Percentiles rank a stretch among this genome's conserved stretches.
Evolutionary conservation across 2,329 filamentous ascomycete genomes (phyloP).

Genomic region (Lasiodiplodia sp.): DNA sequence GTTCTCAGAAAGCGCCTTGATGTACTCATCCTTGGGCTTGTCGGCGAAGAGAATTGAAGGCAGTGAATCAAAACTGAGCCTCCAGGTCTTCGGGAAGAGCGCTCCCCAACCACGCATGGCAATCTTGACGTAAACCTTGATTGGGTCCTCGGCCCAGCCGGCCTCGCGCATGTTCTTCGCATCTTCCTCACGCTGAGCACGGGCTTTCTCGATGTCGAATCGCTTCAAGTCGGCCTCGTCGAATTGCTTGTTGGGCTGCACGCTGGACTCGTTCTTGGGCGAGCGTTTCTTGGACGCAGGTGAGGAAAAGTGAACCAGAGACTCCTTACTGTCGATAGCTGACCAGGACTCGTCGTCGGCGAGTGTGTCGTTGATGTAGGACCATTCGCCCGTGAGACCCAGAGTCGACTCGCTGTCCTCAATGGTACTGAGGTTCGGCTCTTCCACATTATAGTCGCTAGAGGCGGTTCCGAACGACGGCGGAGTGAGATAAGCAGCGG

Average conservation of each 20-base stretch:
- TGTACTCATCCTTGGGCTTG: slow-evolving; percentile 52
- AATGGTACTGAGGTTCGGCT: not conserved
- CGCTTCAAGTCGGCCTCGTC: slow-evolving; percentile 38
- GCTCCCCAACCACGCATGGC: slow-evolving; percentile 64
- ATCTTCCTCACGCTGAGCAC: slow-evolving; percentile 38
- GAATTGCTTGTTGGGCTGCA: slow-evolving; percentile 17
- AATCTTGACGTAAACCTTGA: slow-evolving; percentile 61
- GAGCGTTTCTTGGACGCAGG: not conserved
- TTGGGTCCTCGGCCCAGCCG: slow-evolving; percentile 61
- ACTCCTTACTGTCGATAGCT: not conserved
- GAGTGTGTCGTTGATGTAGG: not conserved
- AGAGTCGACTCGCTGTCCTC: not conserved
- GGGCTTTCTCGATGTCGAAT: slow-evolving; percentile 38
- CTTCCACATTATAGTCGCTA: not conserved
- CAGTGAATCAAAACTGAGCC: slow-evolving; percentile 61
- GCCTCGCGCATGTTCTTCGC: slow-evolving; percentile 47
- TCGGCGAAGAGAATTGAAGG: slow-evolving; percentile 61
- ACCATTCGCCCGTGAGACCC: not conserved
- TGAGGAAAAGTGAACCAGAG: not conserved
- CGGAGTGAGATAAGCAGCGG: not conserved
- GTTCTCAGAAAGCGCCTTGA: slow-evolving; percentile 51
- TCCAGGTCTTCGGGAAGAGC: slow-evolving; percentile 60
- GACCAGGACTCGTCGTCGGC: not conserved
- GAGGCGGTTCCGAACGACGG: not conserved
- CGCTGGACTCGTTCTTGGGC: not conserved